These are phyloP conservation scores for Poterioochromonas sp. DNA, from an alignment of 352 stramenopile species.

Conservation along the genomic window DNA sequence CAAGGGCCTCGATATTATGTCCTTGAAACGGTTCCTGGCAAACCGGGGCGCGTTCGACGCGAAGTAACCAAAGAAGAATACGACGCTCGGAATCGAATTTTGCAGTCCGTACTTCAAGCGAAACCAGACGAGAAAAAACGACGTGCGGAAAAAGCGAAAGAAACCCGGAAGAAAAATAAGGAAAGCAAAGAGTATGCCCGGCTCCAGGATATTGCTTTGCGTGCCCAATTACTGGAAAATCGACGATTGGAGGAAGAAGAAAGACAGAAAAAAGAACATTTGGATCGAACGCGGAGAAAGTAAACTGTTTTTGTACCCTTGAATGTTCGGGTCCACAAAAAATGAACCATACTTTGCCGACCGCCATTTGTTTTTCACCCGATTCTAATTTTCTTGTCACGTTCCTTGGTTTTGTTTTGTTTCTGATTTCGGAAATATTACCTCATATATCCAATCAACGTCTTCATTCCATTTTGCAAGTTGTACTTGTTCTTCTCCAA, in stretches of 20 bases:
- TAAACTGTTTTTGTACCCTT: conserved; percentile 31
- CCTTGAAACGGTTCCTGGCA: conserved; percentile 29
- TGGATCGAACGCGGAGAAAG: conserved; percentile 29
- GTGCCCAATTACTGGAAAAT: conserved; percentile 30
- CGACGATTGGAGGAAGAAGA: conserved; percentile 29
- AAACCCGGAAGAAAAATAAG: conserved; percentile 31
- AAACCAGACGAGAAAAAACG: conserved; percentile 30
- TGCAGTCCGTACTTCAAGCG: conserved; percentile 29
- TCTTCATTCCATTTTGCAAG: conserved; percentile 31
- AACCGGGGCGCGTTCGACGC: conserved; percentile 26
- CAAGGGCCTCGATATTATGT: conserved; percentile 30
- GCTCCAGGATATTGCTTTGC: conserved; percentile 29
- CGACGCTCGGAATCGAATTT: conserved; percentile 29
- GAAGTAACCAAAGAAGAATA: conserved; percentile 31
- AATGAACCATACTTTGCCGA: conserved; percentile 30
- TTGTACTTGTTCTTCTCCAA: conserved; percentile 31
- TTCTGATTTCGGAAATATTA: conserved; percentile 32
- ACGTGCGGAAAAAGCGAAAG: conserved; percentile 29
- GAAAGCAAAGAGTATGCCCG: conserved; percentile 29
- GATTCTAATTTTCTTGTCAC: conserved; percentile 31
- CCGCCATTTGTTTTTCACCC: conserved; percentile 29
- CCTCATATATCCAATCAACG: conserved; percentile 30
- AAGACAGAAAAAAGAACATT: conserved; percentile 32
- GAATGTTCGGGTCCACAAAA: conserved; percentile 30
- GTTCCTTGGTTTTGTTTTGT: conserved; percentile 31